Base-by-base conservation (phyloP, 164 flowering plant species). In the Liquidambar formosana region DNA sequence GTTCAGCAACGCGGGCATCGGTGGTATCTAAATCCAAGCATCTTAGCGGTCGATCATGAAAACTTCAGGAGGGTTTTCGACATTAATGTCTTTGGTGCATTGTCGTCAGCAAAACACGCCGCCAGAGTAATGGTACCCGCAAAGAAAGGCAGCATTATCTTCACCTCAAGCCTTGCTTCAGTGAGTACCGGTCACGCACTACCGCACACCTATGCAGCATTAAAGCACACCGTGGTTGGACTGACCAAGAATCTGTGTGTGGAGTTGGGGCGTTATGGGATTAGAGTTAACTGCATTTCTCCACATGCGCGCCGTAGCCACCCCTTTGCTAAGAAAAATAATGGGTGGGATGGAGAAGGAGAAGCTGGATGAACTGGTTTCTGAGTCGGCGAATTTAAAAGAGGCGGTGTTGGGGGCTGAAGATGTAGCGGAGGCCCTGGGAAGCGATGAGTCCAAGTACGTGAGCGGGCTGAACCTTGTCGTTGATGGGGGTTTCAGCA, bases 1-100 rank as follows among this genome's bases (percentile, higher is more conserved):
- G 86, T 78, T 57, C 75, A 80, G 59, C 76, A 84, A 84, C 26
- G 86, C 41, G 8, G 66, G 66, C 43, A 63, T 63, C 12, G 8
- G 41, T 5, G 66, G 66, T 19, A 49, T 21, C 18, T 49, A 16
- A 22, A 64, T 12, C 8, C 57, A 11, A 23, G 25, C 18, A 26
- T 64, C 19, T 9, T 48, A 18, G 26, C 9, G 2, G 1, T 25
- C 14, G 57, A 64, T 26, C 14, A 49, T 12, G 43, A 45, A 45
- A 33, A 45, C 21, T 63, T 64, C 21, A 48, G 27, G 21, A 49
- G 23, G 44, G 58, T 64, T 21, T 22, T 79, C 10, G 57, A 64
- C 0, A 69, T 83, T 3, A 80, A 80, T 25, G 65, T 73, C 9
- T 47, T 49, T 0, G 77, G 77, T 11, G 61, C 62, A 1, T 73